These are phyloP conservation scores for Nasturtium officinale DNA, from an alignment of 345 rosid species.

Conservation along the genomic window DNA sequence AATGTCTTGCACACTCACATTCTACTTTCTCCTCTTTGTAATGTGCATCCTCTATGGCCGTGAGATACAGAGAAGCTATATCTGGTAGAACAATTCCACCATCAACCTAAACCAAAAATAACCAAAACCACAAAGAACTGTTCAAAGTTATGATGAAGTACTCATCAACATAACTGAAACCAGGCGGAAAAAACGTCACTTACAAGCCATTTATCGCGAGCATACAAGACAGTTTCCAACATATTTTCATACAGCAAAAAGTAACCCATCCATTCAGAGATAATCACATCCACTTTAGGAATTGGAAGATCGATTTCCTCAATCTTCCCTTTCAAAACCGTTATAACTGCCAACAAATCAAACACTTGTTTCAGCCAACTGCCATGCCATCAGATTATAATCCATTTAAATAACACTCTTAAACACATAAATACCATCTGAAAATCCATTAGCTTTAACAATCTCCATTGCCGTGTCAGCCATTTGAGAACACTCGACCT, in stretches of 20 bases:
- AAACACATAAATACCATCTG: constrained; percentile 62
- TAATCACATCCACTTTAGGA: constrained; percentile 77
- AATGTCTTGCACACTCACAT: constrained; percentile 53
- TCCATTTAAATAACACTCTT: not conserved
- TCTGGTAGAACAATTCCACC: constrained; percentile 88
- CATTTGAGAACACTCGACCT: constrained; percentile 94
- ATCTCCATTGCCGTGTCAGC: constrained; percentile 90
- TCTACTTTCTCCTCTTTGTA: constrained; percentile 94
- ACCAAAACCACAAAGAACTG: not conserved
- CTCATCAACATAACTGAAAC: not conserved
- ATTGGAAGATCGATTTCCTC: constrained; percentile 88
- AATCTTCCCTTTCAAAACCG: constrained; percentile 91
- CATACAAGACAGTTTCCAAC: constrained; percentile 81
- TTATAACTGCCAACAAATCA: constrained; percentile 55
- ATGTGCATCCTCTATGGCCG: constrained; percentile 94
- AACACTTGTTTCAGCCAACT: constrained; percentile 3
- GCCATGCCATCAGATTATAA: not conserved
- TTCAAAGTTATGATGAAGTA: not conserved
- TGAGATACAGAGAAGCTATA: constrained; percentile 80
- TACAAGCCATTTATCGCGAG: constrained; percentile 99
- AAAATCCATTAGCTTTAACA: constrained; percentile 75
- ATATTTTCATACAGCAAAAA: constrained; percentile 90
- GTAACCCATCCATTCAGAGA: constrained; percentile 99
- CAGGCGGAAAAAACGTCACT: constrained; percentile 37
- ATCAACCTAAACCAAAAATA: constrained; percentile 47